Base-by-base conservation (phyloP, 768 basidiomycete species). In the Myochromella boudieri region DNA sequence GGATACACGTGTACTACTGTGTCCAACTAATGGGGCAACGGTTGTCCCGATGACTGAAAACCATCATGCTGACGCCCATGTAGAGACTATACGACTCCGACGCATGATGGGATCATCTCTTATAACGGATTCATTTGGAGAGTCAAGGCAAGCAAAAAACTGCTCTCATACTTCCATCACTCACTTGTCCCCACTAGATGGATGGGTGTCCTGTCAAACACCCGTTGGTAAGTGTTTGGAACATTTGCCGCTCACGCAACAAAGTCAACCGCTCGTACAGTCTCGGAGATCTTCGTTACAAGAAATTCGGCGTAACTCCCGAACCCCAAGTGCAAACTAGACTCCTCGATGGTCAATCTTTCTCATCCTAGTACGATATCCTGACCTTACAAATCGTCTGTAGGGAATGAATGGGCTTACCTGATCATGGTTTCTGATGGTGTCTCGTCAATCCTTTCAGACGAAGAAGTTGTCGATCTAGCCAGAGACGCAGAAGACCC, bases 161-260 rank as follows among this genome's bases (percentile, higher is more conserved):
- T 20, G 25, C 3, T 15, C 44, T 15, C 14, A 17, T 39, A 32
- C 28, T 8, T 17, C 22, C 28, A 20, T 21, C 9, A 20, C 10
- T 42, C 29, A 18, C 40, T 41, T 44, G 44, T 24, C 26, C 12
- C 37, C n/a, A 11, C 10, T 49, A 91, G 90, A 39, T 95, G 92
- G 91, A 95, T 97, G 89, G 95, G 95, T 11, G 91, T 85, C 3
- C 71, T 98, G 26, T 89, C 85, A 24, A 97, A 97, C 55, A 97
- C 95, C 2, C 71, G 95, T 68, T 85, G 91, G 86, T 90, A 58
- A 58, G 80, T 41, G 28, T 28, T 9, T 10, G 37, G 43, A 22
- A 27, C 18, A 42, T 27, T 20, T 21, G 1, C n/a, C 20, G 6
- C 24, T 6, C 20, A 46, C 21, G 32, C 26, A 27, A 2, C 51